A percentile compares a stretch with the other conserved stretches of the same genome.
phyloP scores from a whole-genome alignment of 139 green algal genomes.

The Tetradesmus obliquus region DNA sequence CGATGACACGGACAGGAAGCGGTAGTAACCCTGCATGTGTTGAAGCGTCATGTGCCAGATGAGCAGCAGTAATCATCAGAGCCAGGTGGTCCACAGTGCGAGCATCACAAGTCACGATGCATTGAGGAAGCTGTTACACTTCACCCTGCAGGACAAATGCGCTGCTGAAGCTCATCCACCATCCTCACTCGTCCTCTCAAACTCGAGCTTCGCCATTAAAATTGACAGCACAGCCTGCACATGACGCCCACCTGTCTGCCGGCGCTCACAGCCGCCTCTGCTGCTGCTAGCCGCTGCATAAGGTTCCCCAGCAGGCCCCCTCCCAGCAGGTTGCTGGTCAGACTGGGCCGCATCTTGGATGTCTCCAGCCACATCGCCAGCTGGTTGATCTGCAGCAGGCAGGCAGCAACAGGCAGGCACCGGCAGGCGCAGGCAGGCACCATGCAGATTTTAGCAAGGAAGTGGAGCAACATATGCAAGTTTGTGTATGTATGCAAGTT shows the following conservation, averaged over 20 bases:
- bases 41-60: not conserved
- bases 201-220: not conserved
- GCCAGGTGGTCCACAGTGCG: too few relatives aligned
- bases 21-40: constrained; percentile 52
- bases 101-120: too few relatives aligned
- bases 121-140: too few relatives aligned
- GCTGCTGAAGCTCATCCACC: too few relatives aligned
- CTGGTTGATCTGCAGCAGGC: constrained; percentile 29
- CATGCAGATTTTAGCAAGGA: not conserved
- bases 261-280: not conserved
- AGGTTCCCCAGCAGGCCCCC: constrained; percentile 60
- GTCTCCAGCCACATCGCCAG: constrained; percentile 70
- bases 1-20: constrained; percentile 52
- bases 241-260: not conserved
- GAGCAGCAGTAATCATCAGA: not conserved
- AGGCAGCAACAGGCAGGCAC: not conserved
- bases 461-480: not conserved
- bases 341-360: constrained; percentile 54
- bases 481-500: not conserved
- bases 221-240: not conserved
- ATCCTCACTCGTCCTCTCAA: too few relatives aligned
- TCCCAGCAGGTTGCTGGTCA: constrained; percentile 60
- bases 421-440: not conserved
- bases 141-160: too few relatives aligned
- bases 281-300: constrained; percentile 1